Conservation (phyloP, 2,329 filamentous ascomycete species). For the Fusarium sp. region DNA sequence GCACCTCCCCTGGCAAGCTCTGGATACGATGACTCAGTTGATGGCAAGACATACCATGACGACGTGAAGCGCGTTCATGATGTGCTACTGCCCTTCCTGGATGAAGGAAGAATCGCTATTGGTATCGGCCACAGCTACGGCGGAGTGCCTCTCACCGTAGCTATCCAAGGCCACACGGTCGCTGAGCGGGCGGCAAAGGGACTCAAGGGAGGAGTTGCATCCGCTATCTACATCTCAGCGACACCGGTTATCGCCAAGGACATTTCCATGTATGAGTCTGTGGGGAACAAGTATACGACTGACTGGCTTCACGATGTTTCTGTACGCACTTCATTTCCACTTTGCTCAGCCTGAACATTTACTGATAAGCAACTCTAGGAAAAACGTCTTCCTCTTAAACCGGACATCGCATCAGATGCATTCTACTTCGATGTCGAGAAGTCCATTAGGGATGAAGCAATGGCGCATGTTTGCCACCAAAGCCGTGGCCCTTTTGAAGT, state of each 20-base stretch:
- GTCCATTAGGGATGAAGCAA: background rate
- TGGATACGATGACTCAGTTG: slow-evolving; percentile 27
- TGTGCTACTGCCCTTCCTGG: background rate
- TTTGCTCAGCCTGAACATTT: too few species aligned
- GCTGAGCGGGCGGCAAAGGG: slow-evolving; percentile 7
- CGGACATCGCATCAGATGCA: background rate
- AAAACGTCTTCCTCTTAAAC: slow-evolving; percentile 11
- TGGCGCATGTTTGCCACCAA: slow-evolving; percentile 18
- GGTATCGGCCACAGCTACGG: slow-evolving; percentile 34
- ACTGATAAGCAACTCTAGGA: background rate
- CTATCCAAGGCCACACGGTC: slow-evolving; percentile 1
- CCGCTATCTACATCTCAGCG: slow-evolving; percentile 16
- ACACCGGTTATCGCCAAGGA: slow-evolving; percentile 17
- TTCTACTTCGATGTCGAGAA: slow-evolving; percentile 30
- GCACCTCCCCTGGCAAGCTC: slow-evolving; percentile 20
- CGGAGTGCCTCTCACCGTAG: slow-evolving; percentile 16
- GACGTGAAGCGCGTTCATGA: slow-evolving; percentile 20
- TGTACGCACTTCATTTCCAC: background rate
- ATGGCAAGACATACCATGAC: slow-evolving; percentile 19
- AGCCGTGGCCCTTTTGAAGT: slow-evolving; percentile 21
- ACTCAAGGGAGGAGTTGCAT: slow-evolving; percentile 13
- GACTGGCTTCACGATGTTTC: slow-evolving; percentile 24
- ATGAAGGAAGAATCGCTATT: slow-evolving; percentile 7
- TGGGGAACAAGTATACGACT: background rate
- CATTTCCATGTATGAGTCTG: slow-evolving; percentile 25